Conservation (phyloP, 2,329 filamentous ascomycete genomes). For the Drechslerella coelobrocha region DNA sequence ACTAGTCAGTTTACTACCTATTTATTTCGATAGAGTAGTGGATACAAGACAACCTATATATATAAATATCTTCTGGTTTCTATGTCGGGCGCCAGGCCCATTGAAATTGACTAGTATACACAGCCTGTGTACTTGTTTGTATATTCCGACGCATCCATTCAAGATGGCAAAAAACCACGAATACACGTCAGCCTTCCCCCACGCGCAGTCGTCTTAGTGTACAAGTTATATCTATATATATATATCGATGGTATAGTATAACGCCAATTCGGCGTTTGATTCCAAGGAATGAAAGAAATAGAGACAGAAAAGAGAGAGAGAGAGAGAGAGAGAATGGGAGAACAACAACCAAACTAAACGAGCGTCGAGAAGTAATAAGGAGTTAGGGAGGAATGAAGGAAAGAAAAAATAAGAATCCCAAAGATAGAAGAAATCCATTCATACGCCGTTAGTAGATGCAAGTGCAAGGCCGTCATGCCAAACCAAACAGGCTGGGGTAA, state of each 20-base stretch:
- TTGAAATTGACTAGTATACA: no score
- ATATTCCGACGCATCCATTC: no score
- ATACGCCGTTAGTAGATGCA: no score
- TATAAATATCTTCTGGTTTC: no score
- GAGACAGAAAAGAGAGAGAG: constrained; percentile 4
- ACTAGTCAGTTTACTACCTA: no score
- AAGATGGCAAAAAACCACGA: neutral
- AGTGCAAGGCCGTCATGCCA: no score
- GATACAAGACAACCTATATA: no score
- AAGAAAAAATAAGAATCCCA: constrained; percentile 27
- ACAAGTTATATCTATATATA: neutral
- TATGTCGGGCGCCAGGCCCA: no score
- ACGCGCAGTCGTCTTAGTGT: no score
- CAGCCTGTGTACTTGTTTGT: no score
- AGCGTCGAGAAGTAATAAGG: constrained; percentile 26
- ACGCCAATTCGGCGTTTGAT: neutral
- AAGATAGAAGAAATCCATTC: constrained; percentile 10
- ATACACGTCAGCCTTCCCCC: neutral
- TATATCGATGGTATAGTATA: neutral
- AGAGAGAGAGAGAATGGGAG: neutral
- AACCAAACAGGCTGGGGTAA: constrained; percentile 9
- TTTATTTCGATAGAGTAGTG: no score
- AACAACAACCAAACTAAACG: constrained; percentile 31
- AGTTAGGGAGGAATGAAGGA: constrained; percentile 39
- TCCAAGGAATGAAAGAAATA: neutral